Evolutionary conservation across 139 green algal genomes (phyloP), one percentile per base, ranked within the genome.

Genomic region (Mesotaenium endlicherianum): DNA sequence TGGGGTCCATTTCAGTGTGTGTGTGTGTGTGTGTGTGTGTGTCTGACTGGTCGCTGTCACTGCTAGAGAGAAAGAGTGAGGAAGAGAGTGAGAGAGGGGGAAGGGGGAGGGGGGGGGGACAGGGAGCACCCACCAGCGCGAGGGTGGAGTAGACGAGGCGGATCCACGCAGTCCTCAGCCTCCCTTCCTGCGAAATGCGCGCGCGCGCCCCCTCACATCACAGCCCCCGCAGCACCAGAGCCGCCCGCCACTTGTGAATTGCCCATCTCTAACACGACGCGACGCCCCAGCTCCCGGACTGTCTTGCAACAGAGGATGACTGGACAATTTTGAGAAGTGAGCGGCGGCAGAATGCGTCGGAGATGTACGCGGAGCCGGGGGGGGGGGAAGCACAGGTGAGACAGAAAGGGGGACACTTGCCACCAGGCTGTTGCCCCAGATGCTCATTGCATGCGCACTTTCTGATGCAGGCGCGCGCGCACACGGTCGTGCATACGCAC

Each of bases 131-230:
- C 72, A 81, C 72, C 72, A 70, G 57, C 41, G 38, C 34, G 4
- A 84, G 39, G 30, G 77, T 84, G 34, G 77, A 60, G 58, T 84
- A 84, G 17, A 84, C 77, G n/a, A 84, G 31, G 30, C 77, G 31
- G 1, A 84, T 70, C 77, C 77, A 84, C 2, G 50, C 36, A 16
- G 47, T 77, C 3, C 77, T 53, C 11, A 84, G 34, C 17, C 77
- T 71, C 11, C 47, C 26, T 30, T 84, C 77, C 77, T 84, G 77
- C 38, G 1, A 71, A 34, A 20, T 20, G 20, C 20, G 50, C 20
- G 50, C 50, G 20, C 50, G 20, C 20, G 26, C 26, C 26, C 20
- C 50, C 50, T 26, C 20, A 34, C 20, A 64, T 34, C 50, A 34
- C 50, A 64, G 26, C 26, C 50, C 50, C 26, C 20, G 50, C 50